These are phyloP conservation scores for Myxozyma melibiosi DNA, from an alignment of 805 yeast genomes.

Conservation along the genomic window DNA sequence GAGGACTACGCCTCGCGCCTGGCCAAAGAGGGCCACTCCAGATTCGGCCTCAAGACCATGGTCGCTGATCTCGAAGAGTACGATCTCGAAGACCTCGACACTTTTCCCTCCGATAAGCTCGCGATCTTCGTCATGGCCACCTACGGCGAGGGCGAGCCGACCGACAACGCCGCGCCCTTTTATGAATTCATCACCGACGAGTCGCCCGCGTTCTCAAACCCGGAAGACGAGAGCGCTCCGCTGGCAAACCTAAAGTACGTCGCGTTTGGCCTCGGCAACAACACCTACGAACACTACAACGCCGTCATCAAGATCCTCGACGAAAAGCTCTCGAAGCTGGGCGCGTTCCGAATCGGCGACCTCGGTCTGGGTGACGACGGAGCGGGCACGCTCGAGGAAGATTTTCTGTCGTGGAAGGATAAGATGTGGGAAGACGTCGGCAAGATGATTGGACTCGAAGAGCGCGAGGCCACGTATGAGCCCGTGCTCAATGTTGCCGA, in stretches of 20 bases:
- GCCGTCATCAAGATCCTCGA: conserved; percentile 66
- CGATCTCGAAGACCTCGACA: conserved; percentile 76
- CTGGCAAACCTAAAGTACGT: conserved; percentile 65
- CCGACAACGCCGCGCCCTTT: conserved; percentile 88
- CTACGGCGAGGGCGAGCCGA: conserved; percentile 98
- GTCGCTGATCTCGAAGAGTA: conserved; percentile 86
- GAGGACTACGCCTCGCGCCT: conserved; percentile 93
- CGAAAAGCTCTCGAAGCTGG: conserved; percentile 57
- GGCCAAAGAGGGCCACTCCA: conserved; percentile 81
- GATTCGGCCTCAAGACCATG: conserved; percentile 80
- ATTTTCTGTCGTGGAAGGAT: conserved; percentile 92
- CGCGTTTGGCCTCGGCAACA: conserved; percentile 90
- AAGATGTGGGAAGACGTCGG: conserved; percentile 65
- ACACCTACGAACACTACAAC: conserved; percentile 90
- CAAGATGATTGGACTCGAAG: conserved; percentile 66
- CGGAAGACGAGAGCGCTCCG: conserved; percentile 39
- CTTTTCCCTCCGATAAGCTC: conserved; percentile 59
- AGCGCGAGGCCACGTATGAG: conserved; percentile 76
- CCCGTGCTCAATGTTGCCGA: conserved; percentile 54
- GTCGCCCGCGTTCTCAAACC: conserved; percentile 52
- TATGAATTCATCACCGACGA: conserved; percentile 62
- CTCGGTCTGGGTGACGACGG: conserved; percentile 96
- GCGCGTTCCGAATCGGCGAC: conserved; percentile 73
- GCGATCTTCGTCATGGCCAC: conserved; percentile 84
- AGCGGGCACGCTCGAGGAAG: conserved; percentile 91